phyloP scores from a whole-genome alignment of 1,284 basidiomycete species.

The Afroboletus lepidellus region DNA sequence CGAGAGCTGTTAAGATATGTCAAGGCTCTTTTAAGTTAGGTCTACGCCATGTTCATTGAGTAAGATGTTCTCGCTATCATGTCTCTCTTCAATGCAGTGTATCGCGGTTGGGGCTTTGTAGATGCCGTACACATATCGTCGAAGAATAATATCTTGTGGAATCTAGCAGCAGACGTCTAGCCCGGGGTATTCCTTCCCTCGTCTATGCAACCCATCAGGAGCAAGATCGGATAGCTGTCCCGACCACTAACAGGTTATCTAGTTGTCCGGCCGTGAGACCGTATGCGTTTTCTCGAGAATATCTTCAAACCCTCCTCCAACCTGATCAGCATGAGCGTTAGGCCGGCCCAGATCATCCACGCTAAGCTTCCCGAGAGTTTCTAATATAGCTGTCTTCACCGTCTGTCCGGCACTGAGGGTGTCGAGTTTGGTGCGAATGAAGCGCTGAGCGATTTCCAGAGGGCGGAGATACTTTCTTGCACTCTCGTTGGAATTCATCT shows the following conservation, averaged over 20 bases:
- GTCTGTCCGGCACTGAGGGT: not conserved
- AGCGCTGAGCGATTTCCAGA: not conserved
- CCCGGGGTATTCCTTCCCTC: constrained; percentile 61
- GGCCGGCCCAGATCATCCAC: constrained; percentile 63
- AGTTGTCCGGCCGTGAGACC: no score
- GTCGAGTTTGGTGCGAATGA: not conserved
- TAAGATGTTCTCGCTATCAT: not conserved
- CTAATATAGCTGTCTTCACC: constrained; percentile 36
- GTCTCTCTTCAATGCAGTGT: not conserved
- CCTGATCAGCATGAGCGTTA: not conserved
- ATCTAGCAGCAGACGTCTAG: constrained; percentile 53
- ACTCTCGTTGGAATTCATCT: not conserved
- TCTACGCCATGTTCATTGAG: not conserved
- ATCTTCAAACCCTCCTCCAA: constrained; percentile 3
- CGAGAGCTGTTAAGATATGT: constrained; percentile 73
- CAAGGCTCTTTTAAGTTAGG: constrained; percentile 59
- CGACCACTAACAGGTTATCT: no score
- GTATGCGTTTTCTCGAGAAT: no score
- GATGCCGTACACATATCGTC: no score
- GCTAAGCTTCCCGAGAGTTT: constrained; percentile 59
- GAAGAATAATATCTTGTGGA: constrained; percentile 39
- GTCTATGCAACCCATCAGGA: no score
- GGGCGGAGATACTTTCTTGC: not conserved
- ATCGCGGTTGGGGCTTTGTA: not conserved
- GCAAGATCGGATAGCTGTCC: no score